Evolutionary conservation across 805 yeast species (phyloP).

Genomic region (Metschnikowia shivogae): DNA sequence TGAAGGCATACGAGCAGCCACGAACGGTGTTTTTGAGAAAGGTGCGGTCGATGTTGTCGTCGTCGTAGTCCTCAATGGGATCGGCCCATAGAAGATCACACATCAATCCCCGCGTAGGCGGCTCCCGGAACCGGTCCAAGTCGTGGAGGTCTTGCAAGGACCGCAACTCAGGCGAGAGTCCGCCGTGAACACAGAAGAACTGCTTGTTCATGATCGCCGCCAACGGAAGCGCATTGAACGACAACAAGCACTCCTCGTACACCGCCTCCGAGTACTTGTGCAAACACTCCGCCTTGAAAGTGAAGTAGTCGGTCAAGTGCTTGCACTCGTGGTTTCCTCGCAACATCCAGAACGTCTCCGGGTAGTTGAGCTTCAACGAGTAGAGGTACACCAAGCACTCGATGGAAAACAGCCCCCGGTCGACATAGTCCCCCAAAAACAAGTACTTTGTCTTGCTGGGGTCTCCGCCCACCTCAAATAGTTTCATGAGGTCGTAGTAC

Average conservation of each 20-base stretch:
- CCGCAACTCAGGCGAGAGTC: conserved; percentile 80
- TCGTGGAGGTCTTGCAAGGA: conserved; percentile 63
- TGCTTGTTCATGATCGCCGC: conserved; percentile 93
- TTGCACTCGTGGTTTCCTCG: conserved; percentile 95
- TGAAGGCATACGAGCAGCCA: conserved; percentile 89
- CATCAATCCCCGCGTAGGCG: conserved; percentile 90
- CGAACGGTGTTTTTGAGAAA: conserved; percentile 70
- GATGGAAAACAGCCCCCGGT: conserved; percentile 85
- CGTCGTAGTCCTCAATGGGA: conserved; percentile 86
- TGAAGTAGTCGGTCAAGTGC: conserved; percentile 90
- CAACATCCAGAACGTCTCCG: conserved; percentile 69
- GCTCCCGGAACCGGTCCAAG: conserved; percentile 81
- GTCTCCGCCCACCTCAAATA: conserved; percentile 91
- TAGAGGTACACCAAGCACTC: conserved; percentile 77
- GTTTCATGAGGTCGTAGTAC: conserved; percentile 80
- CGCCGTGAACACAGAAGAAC: conserved; percentile 96
- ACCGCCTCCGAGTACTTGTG: conserved; percentile 68
- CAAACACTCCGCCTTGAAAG: conserved; percentile 85
- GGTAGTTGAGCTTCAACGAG: conserved; percentile 73
- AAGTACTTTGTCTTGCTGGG: conserved; percentile 73
- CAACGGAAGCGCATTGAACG: conserved; percentile 84
- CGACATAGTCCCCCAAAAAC: conserved; percentile 92
- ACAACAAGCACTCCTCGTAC: conserved; percentile 68
- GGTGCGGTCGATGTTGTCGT: conserved; percentile 38
- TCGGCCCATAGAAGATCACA: conserved; percentile 97